A percentile compares a stretch with the other conserved stretches of the same genome.
These are phyloP conservation scores for Cordyceps javanica DNA, from an alignment of 2,329 filamentous ascomycete species.

Conservation along the genomic window DNA sequence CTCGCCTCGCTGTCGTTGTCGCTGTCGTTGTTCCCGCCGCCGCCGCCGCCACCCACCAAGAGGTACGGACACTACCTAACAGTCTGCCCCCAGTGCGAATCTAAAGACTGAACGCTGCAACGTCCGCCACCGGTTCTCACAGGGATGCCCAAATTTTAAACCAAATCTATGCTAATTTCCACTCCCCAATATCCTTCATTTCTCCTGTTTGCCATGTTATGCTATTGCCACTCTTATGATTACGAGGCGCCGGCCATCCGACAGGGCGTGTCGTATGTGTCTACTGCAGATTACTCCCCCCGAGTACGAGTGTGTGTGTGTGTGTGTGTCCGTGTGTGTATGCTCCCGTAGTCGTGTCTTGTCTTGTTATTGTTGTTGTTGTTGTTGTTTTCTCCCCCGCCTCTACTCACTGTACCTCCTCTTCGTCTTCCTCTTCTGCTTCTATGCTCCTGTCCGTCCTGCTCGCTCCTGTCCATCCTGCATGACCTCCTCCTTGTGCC, in stretches of 20 bases:
- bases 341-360: too few relatives aligned
- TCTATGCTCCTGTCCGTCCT: neutral
- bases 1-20: too few relatives aligned
- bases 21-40: too few relatives aligned
- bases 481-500: neutral
- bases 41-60: too few relatives aligned
- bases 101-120: neutral
- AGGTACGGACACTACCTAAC: too few relatives aligned
- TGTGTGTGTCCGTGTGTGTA: neutral
- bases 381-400: constrained; percentile 2
- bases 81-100: neutral
- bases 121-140: constrained; percentile 4
- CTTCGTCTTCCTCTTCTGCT: neutral
- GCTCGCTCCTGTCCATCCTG: neutral
- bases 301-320: neutral
- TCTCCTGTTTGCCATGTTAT: neutral
- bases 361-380: neutral
- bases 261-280: too few relatives aligned
- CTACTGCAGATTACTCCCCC: neutral
- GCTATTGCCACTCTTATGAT: neutral
- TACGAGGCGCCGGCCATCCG: neutral
- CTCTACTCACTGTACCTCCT: too few relatives aligned
- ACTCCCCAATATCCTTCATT: constrained; percentile 8
- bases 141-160: constrained; percentile 4
- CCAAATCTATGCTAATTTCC: constrained; percentile 7